Base-by-base conservation (phyloP, 2,329 filamentous ascomycete species). In the Tolypocladium tundrense region DNA sequence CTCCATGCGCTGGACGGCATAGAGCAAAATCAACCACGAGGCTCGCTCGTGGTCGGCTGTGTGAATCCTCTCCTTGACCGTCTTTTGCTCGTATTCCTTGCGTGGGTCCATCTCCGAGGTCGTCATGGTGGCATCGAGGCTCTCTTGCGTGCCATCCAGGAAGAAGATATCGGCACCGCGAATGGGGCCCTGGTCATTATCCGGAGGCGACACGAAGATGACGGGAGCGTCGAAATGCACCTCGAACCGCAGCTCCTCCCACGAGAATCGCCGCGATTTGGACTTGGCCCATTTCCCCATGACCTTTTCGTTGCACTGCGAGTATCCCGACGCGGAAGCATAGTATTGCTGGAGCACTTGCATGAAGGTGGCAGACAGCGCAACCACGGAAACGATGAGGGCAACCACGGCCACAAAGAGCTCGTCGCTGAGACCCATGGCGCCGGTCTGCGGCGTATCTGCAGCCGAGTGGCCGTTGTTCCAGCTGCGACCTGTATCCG, bases 31-130 rank as follows among this genome's bases (percentile, higher is more conserved):
- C 4, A 79, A 71, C 81, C 81, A 83, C 1, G 80, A 81, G 3
- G 78, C 78, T n/a, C 75, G 69, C 64, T 83, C 81, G 57, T 82
- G 81, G 62, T 83, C 79, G 7, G 80, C 78, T 2, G 81, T 84
- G 60, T 81, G 79, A 0, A 83, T 72, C 55, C 69, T 65, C 60
- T 73, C 63, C 62, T 70, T 71, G 9, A 55, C 57, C 16, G 66
- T 59, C 59, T 59, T 62, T 33, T 65, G 59, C 16, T 59, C 60
- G 55, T 67, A 68, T 14, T 67, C 67, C 11, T 67, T 59, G 48
- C 65, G 62, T 8, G 60, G 60, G 45, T 73, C 69, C 51, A 72
- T 67, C 0, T 71, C 64, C 3, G 68, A 53, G 13, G 69, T 66
- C 0, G 72, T 69, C 58, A 69, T 65, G 0, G 73, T 77, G 0